phyloP scores from a whole-genome alignment of 1,284 basidiomycete genomes.

The Inonotus obliquus region DNA sequence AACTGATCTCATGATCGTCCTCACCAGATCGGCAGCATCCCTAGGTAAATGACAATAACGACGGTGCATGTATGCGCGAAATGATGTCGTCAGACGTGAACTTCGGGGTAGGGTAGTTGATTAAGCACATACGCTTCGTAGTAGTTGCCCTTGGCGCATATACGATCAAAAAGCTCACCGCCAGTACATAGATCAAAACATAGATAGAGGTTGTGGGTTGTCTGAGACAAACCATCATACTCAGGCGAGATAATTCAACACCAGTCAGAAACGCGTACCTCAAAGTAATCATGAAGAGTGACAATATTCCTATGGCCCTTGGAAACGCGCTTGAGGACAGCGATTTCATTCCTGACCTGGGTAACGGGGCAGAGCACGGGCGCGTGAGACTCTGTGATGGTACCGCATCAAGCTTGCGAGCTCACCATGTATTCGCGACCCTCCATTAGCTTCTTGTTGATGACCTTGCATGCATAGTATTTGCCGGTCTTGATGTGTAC shows the following conservation, averaged over 20 bases:
- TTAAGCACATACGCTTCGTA: conserved; percentile 61
- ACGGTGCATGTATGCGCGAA: background rate
- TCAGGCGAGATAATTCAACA: background rate
- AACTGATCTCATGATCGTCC: conserved; percentile 84
- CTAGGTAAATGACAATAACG: conserved; percentile 33
- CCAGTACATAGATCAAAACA: conserved; percentile 97
- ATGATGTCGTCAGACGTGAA: background rate
- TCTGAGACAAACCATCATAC: conserved; percentile 39
- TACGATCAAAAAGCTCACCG: conserved; percentile 96
- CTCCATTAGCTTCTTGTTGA: conserved; percentile 98
- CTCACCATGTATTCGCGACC: conserved; percentile 85
- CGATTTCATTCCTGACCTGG: conserved; percentile 95
- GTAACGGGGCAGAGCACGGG: background rate
- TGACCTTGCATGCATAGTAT: conserved; percentile 89
- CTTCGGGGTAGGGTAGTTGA: background rate
- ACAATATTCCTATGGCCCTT: conserved; percentile 88
- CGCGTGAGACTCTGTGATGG: background rate
- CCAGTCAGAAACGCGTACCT: conserved; percentile 46
- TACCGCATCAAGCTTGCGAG: conserved; percentile 17
- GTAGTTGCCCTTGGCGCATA: conserved; percentile 96
- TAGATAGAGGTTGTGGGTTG: conserved; percentile 91
- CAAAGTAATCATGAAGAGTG: conserved; percentile 95
- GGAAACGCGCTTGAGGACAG: conserved; percentile 91
- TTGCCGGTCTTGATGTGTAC: conserved; percentile 90
- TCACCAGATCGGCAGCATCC: conserved; percentile 87